A percentile compares a stretch with the other conserved stretches of the same genome.
Evolutionary conservation across 441 rosid species (phyloP).

Genomic region (Corymbia citriodora): DNA sequence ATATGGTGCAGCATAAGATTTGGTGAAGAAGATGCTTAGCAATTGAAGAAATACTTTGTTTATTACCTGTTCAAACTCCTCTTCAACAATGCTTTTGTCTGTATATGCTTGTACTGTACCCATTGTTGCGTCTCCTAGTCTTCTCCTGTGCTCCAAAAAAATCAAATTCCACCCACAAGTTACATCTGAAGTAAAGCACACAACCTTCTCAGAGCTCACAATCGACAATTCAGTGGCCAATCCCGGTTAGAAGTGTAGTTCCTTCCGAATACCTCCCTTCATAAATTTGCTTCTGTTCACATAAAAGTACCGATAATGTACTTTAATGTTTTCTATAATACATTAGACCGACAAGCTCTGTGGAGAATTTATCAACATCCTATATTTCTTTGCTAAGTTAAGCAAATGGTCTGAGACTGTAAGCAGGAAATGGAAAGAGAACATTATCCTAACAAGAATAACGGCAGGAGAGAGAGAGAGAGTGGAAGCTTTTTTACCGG

Average conservation of each 20-base stretch:
- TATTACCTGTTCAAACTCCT: background rate
- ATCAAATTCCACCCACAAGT: background rate
- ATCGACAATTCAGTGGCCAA: background rate
- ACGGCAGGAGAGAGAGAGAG: conserved; percentile 12
- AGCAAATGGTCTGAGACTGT: background rate
- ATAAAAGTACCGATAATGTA: background rate
- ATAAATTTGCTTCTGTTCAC: background rate
- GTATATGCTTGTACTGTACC: background rate
- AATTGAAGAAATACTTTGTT: background rate
- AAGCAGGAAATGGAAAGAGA: background rate
- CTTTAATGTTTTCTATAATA: background rate
- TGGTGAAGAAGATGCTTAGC: background rate
- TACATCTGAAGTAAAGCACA: background rate
- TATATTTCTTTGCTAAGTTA: background rate
- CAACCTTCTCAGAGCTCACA: background rate
- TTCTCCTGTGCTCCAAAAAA: background rate
- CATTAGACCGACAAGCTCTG: background rate
- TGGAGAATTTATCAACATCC: background rate
- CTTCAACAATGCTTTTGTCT: background rate
- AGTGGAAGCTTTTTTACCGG: background rate
- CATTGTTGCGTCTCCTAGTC: background rate
- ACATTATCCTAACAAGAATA: background rate
- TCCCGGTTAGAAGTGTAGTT: background rate
- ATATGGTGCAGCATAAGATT: background rate
- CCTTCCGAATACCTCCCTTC: background rate